Evolutionary conservation across 2,329 filamentous ascomycete species (phyloP).

Genomic region (Apiospora arundinis): DNA sequence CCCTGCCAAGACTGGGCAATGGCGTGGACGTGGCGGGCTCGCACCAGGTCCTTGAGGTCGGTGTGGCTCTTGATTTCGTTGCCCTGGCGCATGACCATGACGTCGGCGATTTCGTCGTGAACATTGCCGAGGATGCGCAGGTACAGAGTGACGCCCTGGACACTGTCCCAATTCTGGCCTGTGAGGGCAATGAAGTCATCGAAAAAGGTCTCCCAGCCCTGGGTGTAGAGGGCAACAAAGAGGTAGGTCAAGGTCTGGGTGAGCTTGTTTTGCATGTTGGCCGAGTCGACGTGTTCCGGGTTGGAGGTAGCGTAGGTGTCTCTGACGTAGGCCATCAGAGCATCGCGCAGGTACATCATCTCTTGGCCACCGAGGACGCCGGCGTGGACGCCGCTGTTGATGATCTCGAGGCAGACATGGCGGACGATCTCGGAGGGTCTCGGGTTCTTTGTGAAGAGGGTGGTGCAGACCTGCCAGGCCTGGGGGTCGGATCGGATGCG

Average conservation of each 20-base stretch:
- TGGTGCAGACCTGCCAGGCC: constrained; percentile 88
- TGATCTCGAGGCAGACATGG: constrained; percentile 86
- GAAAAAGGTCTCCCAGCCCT: constrained; percentile 88
- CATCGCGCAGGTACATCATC: constrained; percentile 79
- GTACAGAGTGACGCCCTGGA: constrained; percentile 81
- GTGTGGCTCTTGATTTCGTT: constrained; percentile 85
- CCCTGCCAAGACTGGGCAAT: constrained; percentile 92
- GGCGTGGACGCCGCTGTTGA: constrained; percentile 89
- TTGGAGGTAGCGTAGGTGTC: constrained; percentile 71
- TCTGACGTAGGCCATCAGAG: constrained; percentile 80
- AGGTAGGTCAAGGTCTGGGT: constrained; percentile 95
- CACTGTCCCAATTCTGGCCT: constrained; percentile 69
- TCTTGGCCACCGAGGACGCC: constrained; percentile 76
- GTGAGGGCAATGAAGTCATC: constrained; percentile 87
- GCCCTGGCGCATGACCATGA: constrained; percentile 79
- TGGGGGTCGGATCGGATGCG: constrained; percentile 82
- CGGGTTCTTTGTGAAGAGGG: constrained; percentile 82
- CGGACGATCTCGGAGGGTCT: constrained; percentile 83
- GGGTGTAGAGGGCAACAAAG: constrained; percentile 85
- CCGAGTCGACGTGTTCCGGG: constrained; percentile 68
- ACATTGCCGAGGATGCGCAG: constrained; percentile 87
- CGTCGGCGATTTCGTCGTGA: constrained; percentile 96
- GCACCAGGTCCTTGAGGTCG: constrained; percentile 88
- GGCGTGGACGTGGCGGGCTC: constrained; percentile 85
- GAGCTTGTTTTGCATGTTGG: constrained; percentile 92